phyloP scores from a whole-genome alignment of 2,329 filamentous ascomycete genomes.

The Nemania abortiva region DNA sequence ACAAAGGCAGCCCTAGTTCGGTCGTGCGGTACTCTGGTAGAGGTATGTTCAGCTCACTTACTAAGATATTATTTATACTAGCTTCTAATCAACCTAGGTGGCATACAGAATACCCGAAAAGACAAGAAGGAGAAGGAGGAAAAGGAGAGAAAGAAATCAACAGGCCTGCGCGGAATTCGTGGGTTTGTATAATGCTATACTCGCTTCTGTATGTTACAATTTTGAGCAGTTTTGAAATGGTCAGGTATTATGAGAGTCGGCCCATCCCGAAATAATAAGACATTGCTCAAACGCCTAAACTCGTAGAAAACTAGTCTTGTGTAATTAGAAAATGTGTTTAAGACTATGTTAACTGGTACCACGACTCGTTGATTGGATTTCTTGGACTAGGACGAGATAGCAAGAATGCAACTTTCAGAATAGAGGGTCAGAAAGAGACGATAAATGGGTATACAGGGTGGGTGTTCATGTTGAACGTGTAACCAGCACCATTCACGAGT shows the following conservation, averaged over 20 bases:
- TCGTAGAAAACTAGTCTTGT: not conserved
- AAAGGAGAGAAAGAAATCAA: constrained; percentile 28
- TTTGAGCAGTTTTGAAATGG: not conserved
- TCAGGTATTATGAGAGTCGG: no score
- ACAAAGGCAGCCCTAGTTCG: constrained; percentile 47
- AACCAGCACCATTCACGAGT: not conserved
- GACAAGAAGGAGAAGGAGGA: constrained; percentile 34
- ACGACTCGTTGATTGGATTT: not conserved
- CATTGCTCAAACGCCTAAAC: not conserved
- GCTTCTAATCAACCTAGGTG: constrained; percentile 26
- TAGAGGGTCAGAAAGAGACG: not conserved
- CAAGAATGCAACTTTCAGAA: not conserved
- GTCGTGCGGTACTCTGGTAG: constrained; percentile 61
- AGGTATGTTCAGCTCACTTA: constrained; percentile 52
- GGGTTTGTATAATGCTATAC: constrained; percentile 30
- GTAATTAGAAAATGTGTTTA: not conserved
- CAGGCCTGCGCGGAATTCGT: constrained; percentile 37
- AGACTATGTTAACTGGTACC: not conserved
- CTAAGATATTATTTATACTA: not conserved
- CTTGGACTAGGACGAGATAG: not conserved
- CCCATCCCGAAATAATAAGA: no score
- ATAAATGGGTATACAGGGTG: not conserved
- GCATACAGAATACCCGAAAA: constrained; percentile 26
- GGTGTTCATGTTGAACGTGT: not conserved
- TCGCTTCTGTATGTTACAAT: not conserved